Conservation (phyloP, 345 rosid genomes). For the Boechera stricta region DNA sequence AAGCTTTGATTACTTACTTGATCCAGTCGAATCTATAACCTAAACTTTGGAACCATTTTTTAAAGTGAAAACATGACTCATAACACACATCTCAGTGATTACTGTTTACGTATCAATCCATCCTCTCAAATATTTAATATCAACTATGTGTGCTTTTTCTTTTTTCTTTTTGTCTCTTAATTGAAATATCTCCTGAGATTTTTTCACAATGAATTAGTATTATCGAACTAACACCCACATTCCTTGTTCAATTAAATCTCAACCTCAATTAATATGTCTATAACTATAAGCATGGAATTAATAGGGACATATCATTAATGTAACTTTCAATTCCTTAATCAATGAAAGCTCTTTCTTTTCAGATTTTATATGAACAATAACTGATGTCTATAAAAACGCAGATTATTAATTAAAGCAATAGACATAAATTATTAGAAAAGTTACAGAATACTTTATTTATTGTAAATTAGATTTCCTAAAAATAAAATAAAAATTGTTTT, state of each 20-base stretch:
- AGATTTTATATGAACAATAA: constrained; percentile 1
- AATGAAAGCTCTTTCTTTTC: background rate
- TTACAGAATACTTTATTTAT: background rate
- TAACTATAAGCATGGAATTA: background rate
- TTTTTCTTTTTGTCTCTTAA: background rate
- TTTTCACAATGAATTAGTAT: background rate
- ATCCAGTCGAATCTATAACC: background rate
- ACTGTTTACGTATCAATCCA: background rate
- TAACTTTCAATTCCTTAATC: background rate
- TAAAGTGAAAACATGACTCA: background rate
- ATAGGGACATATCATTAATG: constrained; percentile 14
- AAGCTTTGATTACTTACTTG: background rate
- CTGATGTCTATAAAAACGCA: constrained; percentile 16
- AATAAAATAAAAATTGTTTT: too few relatives aligned
- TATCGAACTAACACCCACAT: constrained; percentile 24
- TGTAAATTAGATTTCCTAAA: background rate
- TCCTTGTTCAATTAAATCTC: constrained; percentile 8
- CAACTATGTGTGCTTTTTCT: background rate
- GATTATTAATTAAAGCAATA: background rate
- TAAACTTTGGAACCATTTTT: background rate
- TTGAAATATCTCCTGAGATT: background rate
- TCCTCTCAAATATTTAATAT: background rate
- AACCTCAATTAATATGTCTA: background rate
- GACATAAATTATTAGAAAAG: background rate
- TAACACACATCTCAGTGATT: constrained; percentile 1